These are phyloP conservation scores for Penicillium olsonii DNA, from an alignment of 2,329 filamentous ascomycete species.

Conservation along the genomic window DNA sequence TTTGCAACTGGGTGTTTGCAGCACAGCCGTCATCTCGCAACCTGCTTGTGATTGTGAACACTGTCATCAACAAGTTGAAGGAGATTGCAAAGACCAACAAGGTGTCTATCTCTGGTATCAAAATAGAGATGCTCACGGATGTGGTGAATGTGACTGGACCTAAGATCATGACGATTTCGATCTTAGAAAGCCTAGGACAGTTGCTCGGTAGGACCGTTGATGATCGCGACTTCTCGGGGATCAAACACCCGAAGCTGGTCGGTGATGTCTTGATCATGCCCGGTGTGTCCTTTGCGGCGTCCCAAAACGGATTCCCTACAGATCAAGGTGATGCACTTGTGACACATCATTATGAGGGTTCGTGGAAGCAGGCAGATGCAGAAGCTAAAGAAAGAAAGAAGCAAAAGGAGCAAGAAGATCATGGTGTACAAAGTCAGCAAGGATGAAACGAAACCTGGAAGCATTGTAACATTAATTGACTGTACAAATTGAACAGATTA, in stretches of 20 bases:
- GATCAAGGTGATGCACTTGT: constrained; percentile 20
- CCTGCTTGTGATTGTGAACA: neutral
- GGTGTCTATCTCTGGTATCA: constrained; percentile 17
- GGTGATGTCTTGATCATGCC: constrained; percentile 32
- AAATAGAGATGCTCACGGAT: constrained; percentile 28
- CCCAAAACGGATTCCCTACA: constrained; percentile 21
- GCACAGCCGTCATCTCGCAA: neutral
- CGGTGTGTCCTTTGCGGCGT: constrained; percentile 25
- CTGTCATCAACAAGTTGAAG: constrained; percentile 9
- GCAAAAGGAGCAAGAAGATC: constrained; percentile 3
- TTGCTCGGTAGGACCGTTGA: constrained; percentile 19
- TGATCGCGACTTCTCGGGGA: constrained; percentile 24
- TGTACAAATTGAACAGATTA: too few species aligned
- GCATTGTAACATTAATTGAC: too few species aligned
- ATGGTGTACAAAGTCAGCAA: too few species aligned
- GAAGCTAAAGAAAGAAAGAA: constrained; percentile 21
- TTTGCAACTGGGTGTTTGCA: constrained; percentile 2
- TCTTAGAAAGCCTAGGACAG: constrained; percentile 20
- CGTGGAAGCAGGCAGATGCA: constrained; percentile 19
- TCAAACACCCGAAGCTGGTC: constrained; percentile 24
- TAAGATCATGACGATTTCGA: constrained; percentile 27
- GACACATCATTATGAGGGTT: constrained; percentile 21
- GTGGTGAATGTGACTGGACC: constrained; percentile 31
- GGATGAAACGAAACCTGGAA: too few species aligned
- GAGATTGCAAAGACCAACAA: constrained; percentile 18